phyloP scores from a whole-genome alignment of 108 stramenopile genomes.

The Nannochloropsis oceanica region DNA sequence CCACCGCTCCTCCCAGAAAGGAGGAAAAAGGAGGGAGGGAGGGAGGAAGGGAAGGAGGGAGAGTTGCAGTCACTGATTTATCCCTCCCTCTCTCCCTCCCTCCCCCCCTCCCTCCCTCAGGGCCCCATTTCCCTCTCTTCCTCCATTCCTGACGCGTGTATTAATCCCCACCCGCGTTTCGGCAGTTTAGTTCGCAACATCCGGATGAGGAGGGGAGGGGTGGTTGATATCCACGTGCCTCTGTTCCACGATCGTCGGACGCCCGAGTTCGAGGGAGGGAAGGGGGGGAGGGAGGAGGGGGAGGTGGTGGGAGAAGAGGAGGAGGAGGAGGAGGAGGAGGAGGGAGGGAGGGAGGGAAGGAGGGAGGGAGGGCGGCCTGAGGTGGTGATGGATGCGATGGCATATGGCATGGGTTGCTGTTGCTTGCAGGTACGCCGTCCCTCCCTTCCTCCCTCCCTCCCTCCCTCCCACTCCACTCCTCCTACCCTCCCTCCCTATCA shows the following conservation, averaged over 20 bases:
- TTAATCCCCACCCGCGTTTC: slow-evolving; percentile 97
- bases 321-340: neutral
- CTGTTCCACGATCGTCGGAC: slow-evolving; percentile 79
- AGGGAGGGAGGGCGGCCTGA: neutral
- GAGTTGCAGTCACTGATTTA: too few species aligned
- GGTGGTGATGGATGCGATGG: slow-evolving; percentile 94
- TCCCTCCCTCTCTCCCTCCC: too few species aligned
- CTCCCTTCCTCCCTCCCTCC: too few species aligned
- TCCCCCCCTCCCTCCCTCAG: too few species aligned
- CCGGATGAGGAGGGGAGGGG: slow-evolving; percentile 47
- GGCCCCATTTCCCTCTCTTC: slow-evolving; percentile 63
- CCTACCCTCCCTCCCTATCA: too few species aligned
- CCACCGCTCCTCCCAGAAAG: too few species aligned
- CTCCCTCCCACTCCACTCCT: too few species aligned
- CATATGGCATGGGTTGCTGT: slow-evolving; percentile 98
- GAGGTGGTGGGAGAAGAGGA: slow-evolving; percentile 53
- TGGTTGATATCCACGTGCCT: slow-evolving; percentile 86
- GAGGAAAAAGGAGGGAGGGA: too few species aligned
- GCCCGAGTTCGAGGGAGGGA: slow-evolving; percentile 55
- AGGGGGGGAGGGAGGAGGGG: slow-evolving; percentile 61
- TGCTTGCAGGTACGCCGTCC: slow-evolving; percentile 99
- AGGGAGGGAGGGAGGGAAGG: neutral
- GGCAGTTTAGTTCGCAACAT: slow-evolving; percentile 90
- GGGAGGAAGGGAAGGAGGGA: too few species aligned
- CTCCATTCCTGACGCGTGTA: slow-evolving; percentile 83